Evolutionary conservation across 1,284 basidiomycete genomes (phyloP), one percentile per base, ranked within the genome.

Genomic region (Puccinia hordei): DNA sequence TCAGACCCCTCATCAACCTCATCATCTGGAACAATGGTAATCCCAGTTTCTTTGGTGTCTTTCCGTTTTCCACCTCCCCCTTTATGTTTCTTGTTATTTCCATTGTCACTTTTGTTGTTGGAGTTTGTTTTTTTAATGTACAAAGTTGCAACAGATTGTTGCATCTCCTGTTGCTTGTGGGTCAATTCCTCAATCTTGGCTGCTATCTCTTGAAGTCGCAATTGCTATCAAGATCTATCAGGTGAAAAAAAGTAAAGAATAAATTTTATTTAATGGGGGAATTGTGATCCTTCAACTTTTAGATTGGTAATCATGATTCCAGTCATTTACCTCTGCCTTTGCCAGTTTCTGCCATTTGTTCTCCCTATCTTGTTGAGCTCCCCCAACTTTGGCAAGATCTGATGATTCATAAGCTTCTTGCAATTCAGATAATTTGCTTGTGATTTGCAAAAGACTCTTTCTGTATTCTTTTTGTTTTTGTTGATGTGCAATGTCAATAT

Each of bases 381-480:
- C 77, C 63, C 83, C 82, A 33, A 85, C 73, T 73, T 82, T 83
- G 69, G 91, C 91, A 76, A 91, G 89, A 0, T 89, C 88, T 83
- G 93, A 91, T 1, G 87, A 87, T 85, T 97, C 94, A 84, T 91
- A 90, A 81, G 90, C 89, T 81, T 89, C 87, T 85, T 98, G 95
- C 38, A 88, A 87, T 8, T 88, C 86, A 44, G 94, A 87, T 35
- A 82, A 69, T 69, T 93, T 92, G 17, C 93, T 92, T 0, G 90
- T 91, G 81, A 90, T 90, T 75, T 92, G 88, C 72, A 95, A 86
- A 87, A 97, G 90, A 84, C 89, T 91, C 81, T 93, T 91, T 35
- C 94, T 93, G 83, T 96, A 97, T 84, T n/a, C n/a, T n/a, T n/a
- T n/a, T n/a, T 92, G 91, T 61, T 90, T 89, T 80, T 95, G 90